Evolutionary conservation across 768 basidiomycete species (phyloP).

Genomic region (Aureoboletus auriporus): DNA sequence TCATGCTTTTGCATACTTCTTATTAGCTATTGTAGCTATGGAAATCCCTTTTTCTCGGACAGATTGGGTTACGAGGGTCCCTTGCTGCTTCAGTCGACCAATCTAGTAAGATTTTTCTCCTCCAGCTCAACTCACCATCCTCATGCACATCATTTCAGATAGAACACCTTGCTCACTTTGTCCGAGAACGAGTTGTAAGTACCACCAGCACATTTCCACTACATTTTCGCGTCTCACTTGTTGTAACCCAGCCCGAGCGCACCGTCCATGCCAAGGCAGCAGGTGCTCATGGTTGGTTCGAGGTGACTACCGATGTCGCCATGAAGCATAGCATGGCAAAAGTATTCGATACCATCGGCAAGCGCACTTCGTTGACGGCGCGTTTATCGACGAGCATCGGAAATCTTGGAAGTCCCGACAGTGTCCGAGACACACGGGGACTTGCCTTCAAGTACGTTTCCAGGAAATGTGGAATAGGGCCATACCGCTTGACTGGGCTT

Average conservation of each 20-base stretch:
- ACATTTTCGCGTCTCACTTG: not conserved
- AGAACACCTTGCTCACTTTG: constrained; percentile 15
- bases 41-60: constrained; percentile 14
- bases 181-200: constrained; percentile 17
- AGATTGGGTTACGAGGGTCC: constrained; percentile 13
- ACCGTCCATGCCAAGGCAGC: constrained; percentile 15
- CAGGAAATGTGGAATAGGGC: constrained; percentile 6
- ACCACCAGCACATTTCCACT: no score
- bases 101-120: not conserved
- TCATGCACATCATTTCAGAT: constrained; percentile 5
- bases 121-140: not conserved
- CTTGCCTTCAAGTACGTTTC: constrained; percentile 45
- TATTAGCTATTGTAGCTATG: constrained; percentile 4
- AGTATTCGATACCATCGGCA: constrained; percentile 13
- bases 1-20: not conserved
- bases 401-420: constrained; percentile 47
- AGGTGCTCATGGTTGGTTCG: constrained; percentile 16
- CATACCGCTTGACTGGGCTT: not conserved
- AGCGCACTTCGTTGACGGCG: constrained; percentile 14
- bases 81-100: constrained; percentile 10
- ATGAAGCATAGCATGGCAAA: constrained; percentile 16
- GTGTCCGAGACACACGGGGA: constrained; percentile 48
- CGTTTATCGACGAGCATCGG: constrained; percentile 57
- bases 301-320: constrained; percentile 13
- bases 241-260: constrained; percentile 10